Base-by-base conservation (phyloP, 345 rosid genomes). In the Dipteronia dyeriana region DNA sequence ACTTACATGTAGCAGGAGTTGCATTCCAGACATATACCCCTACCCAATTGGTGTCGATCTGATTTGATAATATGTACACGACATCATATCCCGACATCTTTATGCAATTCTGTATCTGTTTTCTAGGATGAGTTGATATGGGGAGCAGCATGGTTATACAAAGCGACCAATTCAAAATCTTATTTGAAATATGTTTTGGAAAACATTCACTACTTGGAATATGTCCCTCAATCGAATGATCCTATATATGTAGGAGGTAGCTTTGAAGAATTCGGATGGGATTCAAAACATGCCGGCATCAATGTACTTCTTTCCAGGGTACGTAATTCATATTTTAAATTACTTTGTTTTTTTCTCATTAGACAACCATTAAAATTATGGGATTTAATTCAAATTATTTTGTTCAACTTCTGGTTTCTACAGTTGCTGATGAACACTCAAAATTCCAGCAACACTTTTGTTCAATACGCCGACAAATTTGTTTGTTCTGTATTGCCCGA, bases 131-230 rank as follows among this genome's bases (percentile, higher is more conserved):
- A 95, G 77, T 82, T 95, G 79, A 41, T 95, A 1, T 95, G 98
- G 98, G 97, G 87, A 70, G 97, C 99, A 72, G 87, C 96, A 14
- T 95, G 98, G 99, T 47, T 95, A 63, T 86, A 77, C 60, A 90
- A 82, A 74, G 97, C 95, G 9, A 90, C 99, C 23, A 85, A 83
- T n/a, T 9, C 31, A 8, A 45, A 79, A 13, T 16, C 2, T 23
- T 94, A 94, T 64, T 78, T 86, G 77, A 70, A 66, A 1, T 89
- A 85, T 25, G 75, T 87, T 38, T 49, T 41, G 9, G 29, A 72
- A 4, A 86, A 85, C 71, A 45, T 70, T 7, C 66, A 34, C 20
- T 3, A 64, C 34, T 59, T 82, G 49, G 68, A 76, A 8, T 70
- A 73, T 45, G 10, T 10, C 3, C 49, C 49, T n/a, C 14, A 29